Evolutionary conservation across 2,329 filamentous ascomycete species (phyloP).

Genomic region (Penicillium sp.): DNA sequence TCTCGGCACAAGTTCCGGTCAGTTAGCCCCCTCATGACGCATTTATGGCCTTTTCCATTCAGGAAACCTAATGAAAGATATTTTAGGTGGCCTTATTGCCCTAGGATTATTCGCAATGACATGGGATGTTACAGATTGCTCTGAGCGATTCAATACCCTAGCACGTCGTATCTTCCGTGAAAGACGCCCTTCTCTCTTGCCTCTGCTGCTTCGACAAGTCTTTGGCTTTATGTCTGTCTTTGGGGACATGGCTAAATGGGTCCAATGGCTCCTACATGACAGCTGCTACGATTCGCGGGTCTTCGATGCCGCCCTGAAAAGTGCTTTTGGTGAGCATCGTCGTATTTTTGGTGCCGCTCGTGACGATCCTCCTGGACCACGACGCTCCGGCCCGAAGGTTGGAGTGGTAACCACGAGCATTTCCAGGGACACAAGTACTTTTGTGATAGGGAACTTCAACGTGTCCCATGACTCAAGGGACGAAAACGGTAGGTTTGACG

Average conservation of each 20-base stretch:
- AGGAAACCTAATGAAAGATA: no score
- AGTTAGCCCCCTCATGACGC: not conserved
- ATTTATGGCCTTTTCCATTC: no score
- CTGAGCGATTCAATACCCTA: not conserved
- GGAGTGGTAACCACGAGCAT: slow-evolving; percentile 21
- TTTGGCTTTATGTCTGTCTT: not conserved
- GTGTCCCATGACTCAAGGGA: not conserved
- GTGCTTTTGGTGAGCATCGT: slow-evolving; percentile 16
- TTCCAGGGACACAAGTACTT: slow-evolving; percentile 19
- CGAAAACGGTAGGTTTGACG: slow-evolving; percentile 3
- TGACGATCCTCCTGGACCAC: not conserved
- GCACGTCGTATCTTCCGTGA: not conserved
- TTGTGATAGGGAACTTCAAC: slow-evolving; percentile 26
- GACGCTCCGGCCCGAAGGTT: slow-evolving; percentile 13
- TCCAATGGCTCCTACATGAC: slow-evolving; percentile 20
- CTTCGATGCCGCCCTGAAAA: slow-evolving; percentile 21
- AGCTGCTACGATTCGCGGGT: slow-evolving; percentile 22
- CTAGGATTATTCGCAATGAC: not conserved
- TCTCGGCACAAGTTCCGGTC: slow-evolving; percentile 17
- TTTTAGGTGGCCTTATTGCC: not conserved
- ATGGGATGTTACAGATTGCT: not conserved
- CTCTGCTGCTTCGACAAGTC: not conserved
- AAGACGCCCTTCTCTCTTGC: not conserved
- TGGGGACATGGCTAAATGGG: slow-evolving; percentile 11
- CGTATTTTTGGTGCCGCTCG: slow-evolving; percentile 16